Evolutionary conservation across 306 rosid species (phyloP).

Genomic region (Casuarina cunninghamiana): DNA sequence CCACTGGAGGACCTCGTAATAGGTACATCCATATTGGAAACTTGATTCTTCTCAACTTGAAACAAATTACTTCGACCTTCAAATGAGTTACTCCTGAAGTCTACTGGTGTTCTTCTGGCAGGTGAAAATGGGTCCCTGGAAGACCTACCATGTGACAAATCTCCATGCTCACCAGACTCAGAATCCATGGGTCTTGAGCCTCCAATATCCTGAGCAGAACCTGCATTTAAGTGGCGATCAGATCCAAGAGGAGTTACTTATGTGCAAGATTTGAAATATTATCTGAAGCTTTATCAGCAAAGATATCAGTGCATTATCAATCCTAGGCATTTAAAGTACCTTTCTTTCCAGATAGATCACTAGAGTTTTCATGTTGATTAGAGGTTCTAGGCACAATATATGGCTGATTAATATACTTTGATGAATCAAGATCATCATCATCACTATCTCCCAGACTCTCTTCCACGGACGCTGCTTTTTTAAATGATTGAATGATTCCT

Average conservation of each 20-base stretch:
- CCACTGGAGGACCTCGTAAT: slow-evolving; percentile 65
- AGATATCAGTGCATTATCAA: slow-evolving; percentile 42
- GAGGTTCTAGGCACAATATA: slow-evolving; percentile 41
- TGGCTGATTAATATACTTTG: slow-evolving; percentile 38
- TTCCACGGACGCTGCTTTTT: slow-evolving; percentile 39
- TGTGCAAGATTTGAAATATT: slow-evolving; percentile 36
- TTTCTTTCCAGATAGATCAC: slow-evolving; percentile 51
- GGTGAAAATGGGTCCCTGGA: slow-evolving; percentile 68
- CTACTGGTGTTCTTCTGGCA: slow-evolving; percentile 50
- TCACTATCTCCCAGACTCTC: slow-evolving; percentile 58
- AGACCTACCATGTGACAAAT: slow-evolving; percentile 46
- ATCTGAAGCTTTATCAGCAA: slow-evolving; percentile 39
- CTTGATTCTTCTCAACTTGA: slow-evolving; percentile 59
- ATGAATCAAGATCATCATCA: slow-evolving; percentile 59
- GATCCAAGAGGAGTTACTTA: slow-evolving; percentile 46
- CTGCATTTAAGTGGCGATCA: slow-evolving; percentile 33
- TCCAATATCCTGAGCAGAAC: slow-evolving; percentile 54
- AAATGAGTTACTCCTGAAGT: slow-evolving; percentile 63
- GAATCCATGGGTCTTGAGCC: slow-evolving; percentile 55
- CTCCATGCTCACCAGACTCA: slow-evolving; percentile 55
- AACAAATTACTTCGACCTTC: slow-evolving; percentile 54
- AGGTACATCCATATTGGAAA: slow-evolving; percentile 51
- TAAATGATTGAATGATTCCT: slow-evolving; percentile 49
- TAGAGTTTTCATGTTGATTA: slow-evolving; percentile 52
- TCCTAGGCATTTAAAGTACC: slow-evolving; percentile 40